Base-by-base conservation (phyloP, 805 yeast species). In the Candida ortonii region DNA sequence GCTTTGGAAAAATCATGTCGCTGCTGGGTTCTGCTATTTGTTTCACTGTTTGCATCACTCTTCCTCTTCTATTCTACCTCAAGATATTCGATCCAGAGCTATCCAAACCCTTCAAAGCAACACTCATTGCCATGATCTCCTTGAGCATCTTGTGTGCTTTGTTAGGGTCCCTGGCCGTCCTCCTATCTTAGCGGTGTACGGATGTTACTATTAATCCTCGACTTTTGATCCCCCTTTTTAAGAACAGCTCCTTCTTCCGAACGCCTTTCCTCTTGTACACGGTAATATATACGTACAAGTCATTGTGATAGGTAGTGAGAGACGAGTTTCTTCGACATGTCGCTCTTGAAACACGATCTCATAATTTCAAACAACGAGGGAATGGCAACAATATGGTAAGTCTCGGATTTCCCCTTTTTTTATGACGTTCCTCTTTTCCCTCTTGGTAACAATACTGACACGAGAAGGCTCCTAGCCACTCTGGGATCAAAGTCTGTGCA, bases 1-100 rank as follows among this genome's bases (percentile, higher is more conserved):
- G 78, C 34, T 88, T 88, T 55, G 96, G 87, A 51, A 76, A 76
- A 47, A 70, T 88, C 33, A 80, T 88, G 59, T 85, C 95, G 6
- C 73, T 88, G 28, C 59, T 86, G 46, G 96, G 96, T 6, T 75
- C 90, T 5, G 78, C 86, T 1, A 68, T 88, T 33, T 85, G 95
- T 48, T 83, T 85, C 57, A 65, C 80, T 3, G 76, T 87, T 22
- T 88, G 96, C 57, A 65, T 87, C 34, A 80, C 86, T 14, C 67
- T 87, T 16, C 96, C 96, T 3, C 65, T 85, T 15, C 51, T 72
- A 8, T 88, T 87, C 55, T 86, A 88, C 59, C 53, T 82, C 40
- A 68, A 61, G 43, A 65, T 81, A 23, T 81, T 79, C 52, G 57
- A 56, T 4, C 50, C 59, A 4, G 65, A 70, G 10, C 58, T 80